Conservation (phyloP, 1,284 basidiomycete species). For the Melampsora americana region DNA sequence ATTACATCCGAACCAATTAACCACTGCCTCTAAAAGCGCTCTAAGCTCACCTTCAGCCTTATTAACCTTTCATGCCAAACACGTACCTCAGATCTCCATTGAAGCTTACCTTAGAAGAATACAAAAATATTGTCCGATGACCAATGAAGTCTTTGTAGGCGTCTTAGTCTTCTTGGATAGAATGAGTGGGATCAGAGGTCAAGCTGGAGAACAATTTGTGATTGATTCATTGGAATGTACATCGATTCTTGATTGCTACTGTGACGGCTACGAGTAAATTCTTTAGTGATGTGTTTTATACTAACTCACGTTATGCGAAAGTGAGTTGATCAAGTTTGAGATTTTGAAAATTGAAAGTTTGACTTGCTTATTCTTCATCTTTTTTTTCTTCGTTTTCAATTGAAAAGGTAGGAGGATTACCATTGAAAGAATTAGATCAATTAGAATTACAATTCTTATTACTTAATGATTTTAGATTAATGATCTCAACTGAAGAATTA, state of each 20-base stretch:
- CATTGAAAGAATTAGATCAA: conserved; percentile 89
- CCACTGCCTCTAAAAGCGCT: conserved; percentile 73
- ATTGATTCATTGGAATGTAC: conserved; percentile 97
- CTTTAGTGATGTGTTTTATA: conserved; percentile 98
- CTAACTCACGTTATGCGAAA: conserved; percentile 98
- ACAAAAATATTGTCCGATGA: conserved; percentile 95
- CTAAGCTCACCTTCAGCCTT: conserved; percentile 75
- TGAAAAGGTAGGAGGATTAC: conserved; percentile 81
- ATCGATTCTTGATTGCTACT: conserved; percentile 91
- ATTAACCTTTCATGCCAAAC: conserved; percentile 90
- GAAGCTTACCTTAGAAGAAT: conserved; percentile 92
- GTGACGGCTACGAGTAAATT: conserved; percentile 98
- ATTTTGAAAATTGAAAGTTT: neutral
- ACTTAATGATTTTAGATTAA: conserved; percentile 87
- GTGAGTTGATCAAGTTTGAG: conserved; percentile 58
- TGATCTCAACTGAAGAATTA: conserved; percentile 85
- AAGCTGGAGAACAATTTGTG: conserved; percentile 45
- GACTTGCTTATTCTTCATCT: conserved; percentile 31
- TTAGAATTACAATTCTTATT: conserved; percentile 95
- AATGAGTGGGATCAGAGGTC: conserved; percentile 19
- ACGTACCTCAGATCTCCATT: conserved; percentile 88
- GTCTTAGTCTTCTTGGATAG: conserved; percentile 95
- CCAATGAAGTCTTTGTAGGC: conserved; percentile 93
- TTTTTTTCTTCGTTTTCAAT: conserved; percentile 29
- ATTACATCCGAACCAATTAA: conserved; percentile 53